These are phyloP conservation scores for Rhizopogon vulgaris DNA, from an alignment of 768 basidiomycete species.

Conservation along the genomic window DNA sequence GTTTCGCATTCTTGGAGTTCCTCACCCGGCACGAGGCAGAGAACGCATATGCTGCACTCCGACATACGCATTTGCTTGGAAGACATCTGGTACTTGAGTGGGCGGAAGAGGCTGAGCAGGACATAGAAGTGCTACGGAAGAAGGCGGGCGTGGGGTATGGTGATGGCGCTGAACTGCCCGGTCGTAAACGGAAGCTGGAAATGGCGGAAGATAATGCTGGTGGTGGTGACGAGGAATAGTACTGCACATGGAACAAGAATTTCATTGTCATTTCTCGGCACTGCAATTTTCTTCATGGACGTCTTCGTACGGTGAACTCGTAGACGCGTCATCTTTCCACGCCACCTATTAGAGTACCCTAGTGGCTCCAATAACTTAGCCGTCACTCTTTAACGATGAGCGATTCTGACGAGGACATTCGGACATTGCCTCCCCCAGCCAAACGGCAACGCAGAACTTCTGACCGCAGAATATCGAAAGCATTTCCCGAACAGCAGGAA, in stretches of 20 bases:
- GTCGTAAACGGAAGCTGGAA: conserved; percentile 65
- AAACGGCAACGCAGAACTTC: conserved; percentile 5
- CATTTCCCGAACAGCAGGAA: neutral
- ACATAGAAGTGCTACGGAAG: conserved; percentile 67
- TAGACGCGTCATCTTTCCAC: conserved; percentile 4
- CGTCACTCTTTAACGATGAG: neutral
- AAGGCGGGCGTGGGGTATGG: conserved; percentile 80
- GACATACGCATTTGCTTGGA: conserved; percentile 94
- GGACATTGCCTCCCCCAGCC: conserved; percentile 1
- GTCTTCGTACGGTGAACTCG: neutral
- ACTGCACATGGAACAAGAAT: no score
- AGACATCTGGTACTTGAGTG: conserved; percentile 93
- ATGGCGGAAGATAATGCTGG: conserved; percentile 37
- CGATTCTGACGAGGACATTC: neutral
- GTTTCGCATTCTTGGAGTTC: conserved; percentile 97
- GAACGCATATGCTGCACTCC: conserved; percentile 77
- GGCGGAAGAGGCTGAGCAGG: conserved; percentile 80
- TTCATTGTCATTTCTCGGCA: neutral
- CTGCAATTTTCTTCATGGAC: neutral
- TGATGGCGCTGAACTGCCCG: conserved; percentile 63
- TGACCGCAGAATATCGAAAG: neutral
- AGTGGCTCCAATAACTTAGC: no score
- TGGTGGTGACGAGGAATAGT: conserved; percentile 23
- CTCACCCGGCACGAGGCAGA: conserved; percentile 85
- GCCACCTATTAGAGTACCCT: neutral